phyloP scores from a whole-genome alignment of 1,139 yeast species.

The Suhomyces maxii region DNA sequence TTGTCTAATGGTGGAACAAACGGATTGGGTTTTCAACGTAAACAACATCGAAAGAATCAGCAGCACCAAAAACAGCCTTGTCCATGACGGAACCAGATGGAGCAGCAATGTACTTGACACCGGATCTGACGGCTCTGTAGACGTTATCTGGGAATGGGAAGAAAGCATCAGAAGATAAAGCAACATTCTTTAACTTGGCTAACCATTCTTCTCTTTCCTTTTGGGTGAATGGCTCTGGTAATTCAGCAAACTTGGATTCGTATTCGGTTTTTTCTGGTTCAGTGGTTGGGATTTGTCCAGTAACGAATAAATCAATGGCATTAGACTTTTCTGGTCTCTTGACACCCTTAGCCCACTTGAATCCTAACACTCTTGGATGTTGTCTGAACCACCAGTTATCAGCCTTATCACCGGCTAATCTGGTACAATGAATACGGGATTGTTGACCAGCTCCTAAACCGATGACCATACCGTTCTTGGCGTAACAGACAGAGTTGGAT shows the following conservation, averaged over 20 bases:
- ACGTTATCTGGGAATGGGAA: constrained; percentile 99
- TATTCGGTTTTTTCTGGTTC: constrained; percentile 95
- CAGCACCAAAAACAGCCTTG: constrained; percentile 92
- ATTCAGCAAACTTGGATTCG: constrained; percentile 78
- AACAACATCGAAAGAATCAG: constrained; percentile 83
- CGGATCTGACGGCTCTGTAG: constrained; percentile 94
- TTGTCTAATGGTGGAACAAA: constrained; percentile 83
- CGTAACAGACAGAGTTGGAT: constrained; percentile 96
- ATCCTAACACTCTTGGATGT: constrained; percentile 87
- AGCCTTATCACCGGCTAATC: constrained; percentile 98
- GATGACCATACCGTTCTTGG: constrained; percentile 97
- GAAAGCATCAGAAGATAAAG: constrained; percentile 95
- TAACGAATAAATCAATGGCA: constrained; percentile 91
- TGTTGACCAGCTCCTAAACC: constrained; percentile 99
- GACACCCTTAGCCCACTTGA: constrained; percentile 97
- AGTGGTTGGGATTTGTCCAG: constrained; percentile 84
- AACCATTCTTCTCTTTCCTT: constrained; percentile 91
- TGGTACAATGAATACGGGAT: constrained; percentile 97
- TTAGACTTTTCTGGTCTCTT: constrained; percentile 98
- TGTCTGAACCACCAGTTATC: constrained; percentile 99
- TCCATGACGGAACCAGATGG: constrained; percentile 98
- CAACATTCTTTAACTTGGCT: constrained; percentile 74
- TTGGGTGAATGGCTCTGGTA: constrained; percentile 80
- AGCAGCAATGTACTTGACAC: constrained; percentile 94
- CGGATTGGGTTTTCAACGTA: constrained; percentile 96